Evolutionary conservation across 129 eudicot species (phyloP).

Genomic region (Deinandra increscens): DNA sequence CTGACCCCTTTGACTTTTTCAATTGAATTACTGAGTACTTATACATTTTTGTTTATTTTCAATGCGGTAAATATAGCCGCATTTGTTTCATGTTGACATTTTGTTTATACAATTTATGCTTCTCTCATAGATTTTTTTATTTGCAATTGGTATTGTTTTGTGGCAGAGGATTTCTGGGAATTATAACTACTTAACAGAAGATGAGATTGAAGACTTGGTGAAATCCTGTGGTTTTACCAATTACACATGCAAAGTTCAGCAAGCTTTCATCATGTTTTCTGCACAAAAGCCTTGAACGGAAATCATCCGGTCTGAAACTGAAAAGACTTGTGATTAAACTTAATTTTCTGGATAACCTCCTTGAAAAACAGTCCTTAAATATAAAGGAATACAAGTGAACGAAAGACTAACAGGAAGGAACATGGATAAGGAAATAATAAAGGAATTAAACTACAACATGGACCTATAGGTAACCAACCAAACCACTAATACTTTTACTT

Average conservation of each 20-base stretch:
- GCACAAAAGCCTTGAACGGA: constrained; percentile 88
- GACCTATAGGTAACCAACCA: too few relatives aligned
- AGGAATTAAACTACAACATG: too few relatives aligned
- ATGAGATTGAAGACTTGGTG: constrained; percentile 84
- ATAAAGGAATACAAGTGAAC: too few relatives aligned
- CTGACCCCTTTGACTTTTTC: neutral
- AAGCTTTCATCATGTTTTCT: constrained; percentile 88
- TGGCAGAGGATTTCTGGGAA: constrained; percentile 45
- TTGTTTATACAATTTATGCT: neutral
- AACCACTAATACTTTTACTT: too few relatives aligned
- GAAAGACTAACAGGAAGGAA: too few relatives aligned
- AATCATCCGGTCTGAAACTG: too few relatives aligned
- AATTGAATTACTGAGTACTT: neutral
- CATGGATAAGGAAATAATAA: too few relatives aligned
- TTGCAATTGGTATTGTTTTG: constrained; percentile 1
- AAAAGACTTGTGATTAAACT: too few relatives aligned
- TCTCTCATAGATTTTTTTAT: neutral
- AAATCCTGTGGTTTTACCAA: constrained; percentile 80
- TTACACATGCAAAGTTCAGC: constrained; percentile 68
- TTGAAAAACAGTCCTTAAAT: too few relatives aligned
- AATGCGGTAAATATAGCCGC: neutral
- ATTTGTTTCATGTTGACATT: neutral
- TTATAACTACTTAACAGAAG: constrained; percentile 58
- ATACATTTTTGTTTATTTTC: neutral
- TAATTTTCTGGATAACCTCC: too few relatives aligned